Base-by-base conservation (phyloP, 495 filamentous ascomycete species). In the Aspergillus bertholletiae region DNA sequence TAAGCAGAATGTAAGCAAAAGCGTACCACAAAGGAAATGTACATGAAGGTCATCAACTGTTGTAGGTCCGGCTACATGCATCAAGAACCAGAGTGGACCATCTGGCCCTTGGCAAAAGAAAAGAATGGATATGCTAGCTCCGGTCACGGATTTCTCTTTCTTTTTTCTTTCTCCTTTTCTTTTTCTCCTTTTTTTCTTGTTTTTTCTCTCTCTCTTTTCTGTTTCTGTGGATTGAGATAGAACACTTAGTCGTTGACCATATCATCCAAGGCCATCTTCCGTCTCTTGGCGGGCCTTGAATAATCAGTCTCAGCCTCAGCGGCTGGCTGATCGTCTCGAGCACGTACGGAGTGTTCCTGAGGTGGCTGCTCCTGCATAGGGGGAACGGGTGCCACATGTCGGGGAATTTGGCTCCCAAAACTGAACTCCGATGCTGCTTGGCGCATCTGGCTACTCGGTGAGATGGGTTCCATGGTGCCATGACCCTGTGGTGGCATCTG, bases 261-360 rank as follows among this genome's bases (percentile, higher is more conserved):
- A 41, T 78, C 73, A 52, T 78, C 71, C 47, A 78, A 46, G 13
- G 74, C 57, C 91, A 87, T 63, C 78, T 86, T 58, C 84, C 79
- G 73, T 76, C 95, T 64, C 80, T 91, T 61, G 82, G 89, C 13
- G 77, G 90, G 45, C 81, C 90, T 68, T 81, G 57, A 53, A 18
- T 73, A 71, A 1, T 59, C 51, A 11, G 41, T 24, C n/a, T 73
- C 62, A 3, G 58, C 40, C 27, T 70, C 67, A 18, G 59, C 56
- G 1, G 24, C 55, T 1, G 59, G 45, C 13, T 55, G 62, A 1
- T 64, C 64, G 20, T 58, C 28, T 5, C 63, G 61, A 12, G 41
- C 40, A 7, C 53, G 34, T 3, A 51, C 34, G 4, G 65, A 47
- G 7, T 64, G 51, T 9, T 63, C 58, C 9, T 61, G 62, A 20